Base-by-base conservation (phyloP, 108 stramenopile genomes). In the Conticribra guillardii region DNA sequence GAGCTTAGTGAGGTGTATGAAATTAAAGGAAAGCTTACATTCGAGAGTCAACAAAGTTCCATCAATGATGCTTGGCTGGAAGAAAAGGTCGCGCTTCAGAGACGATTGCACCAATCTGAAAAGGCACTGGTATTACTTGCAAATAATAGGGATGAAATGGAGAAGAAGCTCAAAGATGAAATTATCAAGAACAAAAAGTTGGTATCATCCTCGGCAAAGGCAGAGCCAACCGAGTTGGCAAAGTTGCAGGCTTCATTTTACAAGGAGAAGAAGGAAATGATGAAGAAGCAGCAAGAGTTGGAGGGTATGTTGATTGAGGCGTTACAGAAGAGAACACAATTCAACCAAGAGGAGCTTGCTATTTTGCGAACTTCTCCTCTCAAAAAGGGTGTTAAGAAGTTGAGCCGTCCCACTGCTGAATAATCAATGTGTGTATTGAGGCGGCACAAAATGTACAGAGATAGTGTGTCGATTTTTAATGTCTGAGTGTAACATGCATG, bases 241-340 rank as follows among this genome's bases (percentile, higher is more conserved):
- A 45, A 19, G 4, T 41, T 60, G 2, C n/a, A 60, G 18, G 4
- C 18, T 4, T 23, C 41, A 4, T 45, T 45, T 45, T 60, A 45
- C 41, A 41, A 60, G 19, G 60, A 60, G 24, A 60, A 60, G 60
- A 41, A 60, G 60, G 34, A 45, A 23, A 23, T 60, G 41, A 60
- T 60, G 60, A 9, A 18, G 18, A 30, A 37, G 32, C 60, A 60
- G 37, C 34, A 60, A 60, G 60, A 60, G 41, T 60, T 60, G 23
- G 60, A 60, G 60, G 60, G 60, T 18, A 17, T 60, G 44, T 24
- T 60, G n/a, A 60, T 60, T 45, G 60, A 60, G 24, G 60, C 60
- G 19, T 23, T 60, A 37, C 37, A 60, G 44, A 41, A 11, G 5
- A 11, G 37, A 41, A n/a, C n/a, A n/a, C n/a, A n/a, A n/a, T n/a